phyloP scores from a whole-genome alignment of 2,329 filamentous ascomycete species.

The Fusarium mexicanum region DNA sequence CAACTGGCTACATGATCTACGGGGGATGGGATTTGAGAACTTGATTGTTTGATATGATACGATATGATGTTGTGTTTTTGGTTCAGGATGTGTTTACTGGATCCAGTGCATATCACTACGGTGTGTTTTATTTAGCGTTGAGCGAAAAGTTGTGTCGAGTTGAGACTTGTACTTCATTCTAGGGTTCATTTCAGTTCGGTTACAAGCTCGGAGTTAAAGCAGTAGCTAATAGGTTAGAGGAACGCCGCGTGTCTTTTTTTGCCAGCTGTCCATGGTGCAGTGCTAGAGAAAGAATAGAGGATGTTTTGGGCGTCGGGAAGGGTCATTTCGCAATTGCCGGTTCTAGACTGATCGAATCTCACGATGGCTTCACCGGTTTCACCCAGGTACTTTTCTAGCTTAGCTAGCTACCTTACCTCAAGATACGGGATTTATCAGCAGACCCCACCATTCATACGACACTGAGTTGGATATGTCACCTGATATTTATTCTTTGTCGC shows the following conservation, averaged over 20 bases:
- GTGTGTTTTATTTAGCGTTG: conserved; percentile 20
- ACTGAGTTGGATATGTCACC: not conserved
- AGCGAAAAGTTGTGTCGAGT: conserved; percentile 25
- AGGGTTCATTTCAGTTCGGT: conserved; percentile 13
- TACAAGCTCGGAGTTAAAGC: conserved; percentile 17
- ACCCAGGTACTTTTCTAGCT: not conserved
- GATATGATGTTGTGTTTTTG: conserved; percentile 6
- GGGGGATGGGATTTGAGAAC: conserved; percentile 56
- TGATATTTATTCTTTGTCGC: not conserved
- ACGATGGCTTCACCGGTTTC: conserved; percentile 32
- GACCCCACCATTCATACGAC: conserved; percentile 20
- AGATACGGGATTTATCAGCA: conserved; percentile 21
- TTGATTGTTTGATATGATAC: conserved; percentile 53
- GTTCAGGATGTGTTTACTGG: conserved; percentile 1
- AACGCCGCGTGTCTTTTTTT: conserved; percentile 16
- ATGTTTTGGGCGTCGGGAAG: conserved; percentile 7
- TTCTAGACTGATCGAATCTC: conserved; percentile 32
- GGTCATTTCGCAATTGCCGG: conserved; percentile 16
- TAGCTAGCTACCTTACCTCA: not conserved
- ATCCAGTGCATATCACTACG: conserved; percentile 7
- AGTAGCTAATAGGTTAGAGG: conserved; percentile 22
- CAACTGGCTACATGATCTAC: conserved; percentile 56
- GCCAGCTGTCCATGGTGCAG: conserved; percentile 21
- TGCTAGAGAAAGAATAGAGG: conserved; percentile 25
- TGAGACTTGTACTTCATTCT: conserved; percentile 19